Conservation (phyloP, 805 yeast genomes). For the Yamadazyma scolyti region DNA sequence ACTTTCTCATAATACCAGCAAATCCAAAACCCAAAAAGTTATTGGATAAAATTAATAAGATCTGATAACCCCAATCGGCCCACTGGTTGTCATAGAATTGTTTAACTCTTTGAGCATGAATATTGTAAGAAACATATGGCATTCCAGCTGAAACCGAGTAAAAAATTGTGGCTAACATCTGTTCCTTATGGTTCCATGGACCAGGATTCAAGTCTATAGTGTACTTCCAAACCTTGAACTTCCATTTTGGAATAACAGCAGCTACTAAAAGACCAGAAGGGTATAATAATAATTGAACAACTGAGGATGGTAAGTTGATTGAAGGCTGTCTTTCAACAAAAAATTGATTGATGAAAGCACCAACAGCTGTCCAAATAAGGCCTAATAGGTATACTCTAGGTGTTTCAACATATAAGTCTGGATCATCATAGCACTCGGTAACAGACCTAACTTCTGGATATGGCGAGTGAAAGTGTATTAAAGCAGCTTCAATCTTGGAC, state of each 20-base stretch:
- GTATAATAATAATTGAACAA: constrained; percentile 42
- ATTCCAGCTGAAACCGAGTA: constrained; percentile 25
- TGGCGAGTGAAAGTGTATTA: constrained; percentile 45
- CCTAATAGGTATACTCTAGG: constrained; percentile 54
- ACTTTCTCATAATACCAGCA: constrained; percentile 24
- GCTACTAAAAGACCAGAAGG: constrained; percentile 40
- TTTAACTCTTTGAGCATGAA: constrained; percentile 16
- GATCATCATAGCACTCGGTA: constrained; percentile 56
- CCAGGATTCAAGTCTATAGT: constrained; percentile 54
- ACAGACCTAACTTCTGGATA: constrained; percentile 68
- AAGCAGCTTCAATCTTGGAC: constrained; percentile 37
- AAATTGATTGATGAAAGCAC: constrained; percentile 53
- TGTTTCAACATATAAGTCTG: constrained; percentile 45
- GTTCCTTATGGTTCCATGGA: constrained; percentile 65
- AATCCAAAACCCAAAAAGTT: constrained; percentile 29
- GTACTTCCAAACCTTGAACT: constrained; percentile 20
- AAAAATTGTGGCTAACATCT: constrained; percentile 38
- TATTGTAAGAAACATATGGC: constrained; percentile 26
- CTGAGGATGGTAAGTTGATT: constrained; percentile 38
- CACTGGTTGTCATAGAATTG: constrained; percentile 20
- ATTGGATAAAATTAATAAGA: constrained; percentile 18
- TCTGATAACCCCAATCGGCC: constrained; percentile 23
- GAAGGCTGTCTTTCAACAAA: constrained; percentile 53
- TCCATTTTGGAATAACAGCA: constrained; percentile 39
- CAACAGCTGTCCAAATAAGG: constrained; percentile 47